Conservation (phyloP, 257 asterid species). For the Lantana camara region DNA sequence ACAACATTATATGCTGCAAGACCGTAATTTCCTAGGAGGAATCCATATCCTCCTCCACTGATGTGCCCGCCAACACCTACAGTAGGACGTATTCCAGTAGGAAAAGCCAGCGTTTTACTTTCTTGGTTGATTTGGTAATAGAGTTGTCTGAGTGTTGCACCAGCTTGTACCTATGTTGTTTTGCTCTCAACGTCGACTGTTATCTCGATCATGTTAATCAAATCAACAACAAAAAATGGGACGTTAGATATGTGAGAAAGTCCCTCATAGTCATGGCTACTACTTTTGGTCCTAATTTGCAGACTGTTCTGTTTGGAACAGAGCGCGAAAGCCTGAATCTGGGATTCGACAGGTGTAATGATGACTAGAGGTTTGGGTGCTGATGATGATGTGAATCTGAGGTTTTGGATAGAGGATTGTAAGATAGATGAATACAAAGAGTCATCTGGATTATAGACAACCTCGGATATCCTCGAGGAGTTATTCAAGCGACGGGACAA, state of each 20-base stretch:
- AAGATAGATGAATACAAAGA: constrained; percentile 31
- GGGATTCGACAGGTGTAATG: constrained; percentile 26
- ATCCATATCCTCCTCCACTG: constrained; percentile 42
- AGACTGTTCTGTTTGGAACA: constrained; percentile 25
- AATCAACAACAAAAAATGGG: constrained; percentile 21
- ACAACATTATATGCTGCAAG: constrained; percentile 37
- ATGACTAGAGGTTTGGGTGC: constrained; percentile 30
- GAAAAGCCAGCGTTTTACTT: constrained; percentile 27
- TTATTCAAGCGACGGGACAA: constrained; percentile 13
- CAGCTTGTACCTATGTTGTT: constrained; percentile 26
- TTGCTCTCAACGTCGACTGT: constrained; percentile 13
- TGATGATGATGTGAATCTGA: constrained; percentile 9
- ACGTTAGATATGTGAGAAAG: constrained; percentile 26
- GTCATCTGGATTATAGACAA: constrained; percentile 21
- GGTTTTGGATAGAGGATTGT: constrained; percentile 22
- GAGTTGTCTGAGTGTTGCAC: constrained; percentile 23
- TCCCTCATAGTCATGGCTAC: constrained; percentile 38
- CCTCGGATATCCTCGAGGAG: constrained; percentile 1
- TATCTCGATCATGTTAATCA: constrained; percentile 21
- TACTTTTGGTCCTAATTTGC: too few relatives aligned
- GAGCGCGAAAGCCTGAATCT: constrained; percentile 20
- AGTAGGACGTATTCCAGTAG: constrained; percentile 29
- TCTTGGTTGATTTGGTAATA: constrained; percentile 24
- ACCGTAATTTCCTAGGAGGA: constrained; percentile 34
- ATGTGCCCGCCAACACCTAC: constrained; percentile 41